These are phyloP conservation scores for Neopestalotiopsis sp. DNA, from an alignment of 2,329 filamentous ascomycete genomes.

Conservation along the genomic window DNA sequence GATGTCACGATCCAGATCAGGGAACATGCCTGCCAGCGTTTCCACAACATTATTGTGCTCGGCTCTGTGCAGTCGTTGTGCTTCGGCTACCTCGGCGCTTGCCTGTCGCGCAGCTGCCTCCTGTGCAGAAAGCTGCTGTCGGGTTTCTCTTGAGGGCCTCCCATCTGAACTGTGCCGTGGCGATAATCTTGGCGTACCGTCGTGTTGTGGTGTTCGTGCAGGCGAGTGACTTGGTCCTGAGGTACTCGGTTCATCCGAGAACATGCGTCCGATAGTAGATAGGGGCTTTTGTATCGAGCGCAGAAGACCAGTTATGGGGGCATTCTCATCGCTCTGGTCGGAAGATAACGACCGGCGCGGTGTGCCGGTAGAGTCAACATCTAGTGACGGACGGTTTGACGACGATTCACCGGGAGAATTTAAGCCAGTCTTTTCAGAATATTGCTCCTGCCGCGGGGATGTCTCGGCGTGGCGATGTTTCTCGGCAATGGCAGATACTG, in stretches of 20 bases:
- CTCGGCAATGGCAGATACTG: conserved; percentile 94
- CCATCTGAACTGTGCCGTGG: conserved; percentile 40
- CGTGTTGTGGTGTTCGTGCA: conserved; percentile 39
- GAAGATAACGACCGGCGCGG: conserved; percentile 62
- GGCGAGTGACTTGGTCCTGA: conserved; percentile 43
- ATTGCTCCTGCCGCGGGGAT: conserved; percentile 45
- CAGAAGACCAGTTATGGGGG: conserved; percentile 83
- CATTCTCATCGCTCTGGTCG: conserved; percentile 70
- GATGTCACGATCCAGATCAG: conserved; percentile 88
- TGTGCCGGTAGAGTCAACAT: conserved; percentile 43
- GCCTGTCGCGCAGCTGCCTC: conserved; percentile 91
- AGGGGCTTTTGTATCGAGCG: conserved; percentile 91
- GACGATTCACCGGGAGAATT: conserved; percentile 55
- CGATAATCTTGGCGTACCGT: conserved; percentile 39
- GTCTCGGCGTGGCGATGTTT: conserved; percentile 68
- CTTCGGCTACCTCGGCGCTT: conserved; percentile 87
- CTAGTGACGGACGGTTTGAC: conserved; percentile 49
- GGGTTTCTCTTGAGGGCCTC: conserved; percentile 39
- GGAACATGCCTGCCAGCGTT: conserved; percentile 95
- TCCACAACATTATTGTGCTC: conserved; percentile 94
- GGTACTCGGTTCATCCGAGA: conserved; percentile 71
- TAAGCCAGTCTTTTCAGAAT: conserved; percentile 50
- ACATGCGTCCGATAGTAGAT: conserved; percentile 91
- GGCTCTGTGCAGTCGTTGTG: conserved; percentile 77
- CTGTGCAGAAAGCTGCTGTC: conserved; percentile 70